These are phyloP conservation scores for Pelargonium exstipulatum DNA, from an alignment of 441 rosid genomes.

Conservation along the genomic window DNA sequence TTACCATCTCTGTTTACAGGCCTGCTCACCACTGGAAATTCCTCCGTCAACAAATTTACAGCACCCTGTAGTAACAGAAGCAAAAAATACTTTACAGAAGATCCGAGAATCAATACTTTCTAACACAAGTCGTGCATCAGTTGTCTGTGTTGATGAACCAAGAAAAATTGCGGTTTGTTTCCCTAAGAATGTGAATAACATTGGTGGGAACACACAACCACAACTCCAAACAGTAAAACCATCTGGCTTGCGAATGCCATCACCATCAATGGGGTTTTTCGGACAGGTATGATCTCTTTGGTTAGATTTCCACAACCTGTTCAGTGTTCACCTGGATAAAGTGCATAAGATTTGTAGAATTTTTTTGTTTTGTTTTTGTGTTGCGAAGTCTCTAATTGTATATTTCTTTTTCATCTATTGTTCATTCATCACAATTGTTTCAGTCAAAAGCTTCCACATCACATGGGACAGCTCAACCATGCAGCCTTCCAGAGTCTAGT, in stretches of 20 bases:
- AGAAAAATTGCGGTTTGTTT: constrained; percentile 26
- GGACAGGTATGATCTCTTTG: constrained; percentile 46
- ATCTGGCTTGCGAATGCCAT: constrained; percentile 84
- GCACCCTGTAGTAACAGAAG: constrained; percentile 26
- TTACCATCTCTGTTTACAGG: constrained; percentile 30
- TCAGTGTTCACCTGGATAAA: background rate
- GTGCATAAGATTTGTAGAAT: background rate
- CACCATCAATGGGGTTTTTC: constrained; percentile 84
- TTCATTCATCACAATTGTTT: constrained; percentile 24
- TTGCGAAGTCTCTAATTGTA: constrained; percentile 5
- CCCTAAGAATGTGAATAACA: constrained; percentile 28
- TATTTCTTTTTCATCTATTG: constrained; percentile 13
- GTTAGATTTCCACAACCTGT: constrained; percentile 5
- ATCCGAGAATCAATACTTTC: constrained; percentile 30
- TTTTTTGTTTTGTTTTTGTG: background rate
- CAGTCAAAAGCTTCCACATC: constrained; percentile 55
- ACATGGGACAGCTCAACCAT: constrained; percentile 33
- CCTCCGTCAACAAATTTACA: constrained; percentile 34
- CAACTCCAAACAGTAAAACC: constrained; percentile 46
- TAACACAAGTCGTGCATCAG: constrained; percentile 28
- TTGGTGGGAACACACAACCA: constrained; percentile 28
- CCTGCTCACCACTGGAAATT: constrained; percentile 27
- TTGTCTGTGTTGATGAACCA: constrained; percentile 25
- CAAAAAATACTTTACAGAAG: constrained; percentile 30
- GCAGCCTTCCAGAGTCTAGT: constrained; percentile 30